Conservation (phyloP, 805 yeast species). For the Lachancea thermotolerans region DNA sequence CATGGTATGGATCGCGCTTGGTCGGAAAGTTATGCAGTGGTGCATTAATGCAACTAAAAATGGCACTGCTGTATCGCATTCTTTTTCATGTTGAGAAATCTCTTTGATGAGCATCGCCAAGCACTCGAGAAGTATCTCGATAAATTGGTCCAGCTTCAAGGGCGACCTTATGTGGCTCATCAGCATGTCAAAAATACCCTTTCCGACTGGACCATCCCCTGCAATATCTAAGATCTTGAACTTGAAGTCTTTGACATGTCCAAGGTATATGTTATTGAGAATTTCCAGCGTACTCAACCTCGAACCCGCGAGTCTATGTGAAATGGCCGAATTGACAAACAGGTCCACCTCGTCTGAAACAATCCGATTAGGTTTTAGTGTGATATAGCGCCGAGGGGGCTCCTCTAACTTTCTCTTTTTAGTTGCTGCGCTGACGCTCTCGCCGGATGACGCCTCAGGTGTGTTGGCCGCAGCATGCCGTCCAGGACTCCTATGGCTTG, state of each 20-base stretch:
- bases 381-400: conserved; percentile 1
- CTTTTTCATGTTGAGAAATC: conserved; percentile 20
- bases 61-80: conserved; percentile 39
- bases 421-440: background rate
- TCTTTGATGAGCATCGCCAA: conserved; percentile 25
- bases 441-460: conserved; percentile 5
- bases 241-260: conserved; percentile 12
- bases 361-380: conserved; percentile 15
- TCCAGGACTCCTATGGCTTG: conserved; percentile 8
- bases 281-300: conserved; percentile 25
- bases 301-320: conserved; percentile 20
- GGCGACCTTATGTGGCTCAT: conserved; percentile 13
- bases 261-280: conserved; percentile 18
- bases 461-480: conserved; percentile 8
- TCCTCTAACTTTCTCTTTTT: conserved; percentile 13
- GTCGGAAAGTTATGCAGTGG: conserved; percentile 50
- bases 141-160: conserved; percentile 19
- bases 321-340: conserved; percentile 22
- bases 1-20: conserved; percentile 46
- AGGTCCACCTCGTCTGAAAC: conserved; percentile 21
- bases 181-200: conserved; percentile 15
- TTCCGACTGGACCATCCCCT: conserved; percentile 22
- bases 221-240: conserved; percentile 14
- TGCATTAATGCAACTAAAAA: conserved; percentile 53
- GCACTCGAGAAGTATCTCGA: conserved; percentile 21